Conservation (phyloP, 2,329 filamentous ascomycete species). For the Mycosphaerelloides madeirae region DNA sequence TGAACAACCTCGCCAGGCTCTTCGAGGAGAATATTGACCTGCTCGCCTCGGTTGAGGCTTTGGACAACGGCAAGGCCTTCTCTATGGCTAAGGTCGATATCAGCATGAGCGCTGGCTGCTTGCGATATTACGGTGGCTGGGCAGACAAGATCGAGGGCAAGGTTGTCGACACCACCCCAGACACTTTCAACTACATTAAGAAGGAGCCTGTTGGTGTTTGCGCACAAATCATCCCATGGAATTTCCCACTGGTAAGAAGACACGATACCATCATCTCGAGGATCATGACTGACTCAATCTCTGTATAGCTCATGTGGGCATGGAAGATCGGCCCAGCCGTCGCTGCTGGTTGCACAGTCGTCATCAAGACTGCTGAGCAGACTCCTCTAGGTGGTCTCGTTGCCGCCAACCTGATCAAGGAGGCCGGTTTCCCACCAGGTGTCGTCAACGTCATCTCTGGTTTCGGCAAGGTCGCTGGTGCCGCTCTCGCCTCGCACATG, state of each 20-base stretch:
- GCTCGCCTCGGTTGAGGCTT: slow-evolving; percentile 75
- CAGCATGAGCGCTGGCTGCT: slow-evolving; percentile 58
- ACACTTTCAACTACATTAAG: slow-evolving; percentile 79
- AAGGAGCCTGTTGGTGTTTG: slow-evolving; percentile 66
- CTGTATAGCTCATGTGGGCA: slow-evolving; percentile 19
- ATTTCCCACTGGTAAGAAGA: slow-evolving; percentile 16
- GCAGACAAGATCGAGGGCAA: slow-evolving; percentile 89
- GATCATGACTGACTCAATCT: no score
- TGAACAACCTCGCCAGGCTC: slow-evolving; percentile 74
- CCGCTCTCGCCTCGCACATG: slow-evolving; percentile 71
- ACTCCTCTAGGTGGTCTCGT: slow-evolving; percentile 66
- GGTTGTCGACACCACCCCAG: slow-evolving; percentile 71
- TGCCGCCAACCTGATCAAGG: slow-evolving; percentile 61
- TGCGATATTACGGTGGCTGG: slow-evolving; percentile 87
- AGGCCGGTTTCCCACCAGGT: slow-evolving; percentile 74
- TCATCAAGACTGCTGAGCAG: slow-evolving; percentile 73
- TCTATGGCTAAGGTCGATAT: slow-evolving; percentile 73
- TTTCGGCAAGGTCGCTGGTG: slow-evolving; percentile 72
- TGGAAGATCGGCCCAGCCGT: slow-evolving; percentile 80
- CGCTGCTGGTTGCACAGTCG: slow-evolving; percentile 66
- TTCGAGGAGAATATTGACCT: slow-evolving; percentile 72
- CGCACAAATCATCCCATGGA: slow-evolving; percentile 72
- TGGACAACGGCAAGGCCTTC: slow-evolving; percentile 84
- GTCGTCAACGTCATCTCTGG: slow-evolving; percentile 68
- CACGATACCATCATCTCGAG: no score